phyloP scores from a whole-genome alignment of 805 yeast genomes.

The Myxozyma mucilagina region DNA sequence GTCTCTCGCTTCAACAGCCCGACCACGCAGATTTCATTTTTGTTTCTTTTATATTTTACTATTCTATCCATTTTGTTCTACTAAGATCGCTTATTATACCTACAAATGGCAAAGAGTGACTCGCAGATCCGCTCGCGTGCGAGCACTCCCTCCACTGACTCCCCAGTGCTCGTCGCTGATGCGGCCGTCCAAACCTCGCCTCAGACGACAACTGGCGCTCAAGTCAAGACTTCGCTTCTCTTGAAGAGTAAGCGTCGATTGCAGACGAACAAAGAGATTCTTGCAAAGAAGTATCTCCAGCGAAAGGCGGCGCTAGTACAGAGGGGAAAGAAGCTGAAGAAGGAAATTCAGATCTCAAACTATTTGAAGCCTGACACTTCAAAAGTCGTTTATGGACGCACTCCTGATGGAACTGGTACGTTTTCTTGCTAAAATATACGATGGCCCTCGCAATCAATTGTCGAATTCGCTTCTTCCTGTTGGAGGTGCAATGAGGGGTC shows the following conservation, averaged over 20 bases:
- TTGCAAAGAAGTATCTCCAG: constrained; percentile 29
- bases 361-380: constrained; percentile 25
- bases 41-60: too few species aligned
- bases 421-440: too few species aligned
- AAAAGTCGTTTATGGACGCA: constrained; percentile 35
- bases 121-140: constrained; percentile 26
- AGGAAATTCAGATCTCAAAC: constrained; percentile 26
- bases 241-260: constrained; percentile 27
- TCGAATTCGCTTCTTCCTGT: background rate
- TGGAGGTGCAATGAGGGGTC: background rate
- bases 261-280: constrained; percentile 22
- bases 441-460: background rate
- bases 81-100: background rate
- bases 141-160: constrained; percentile 17
- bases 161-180: constrained; percentile 3
- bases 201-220: constrained; percentile 10
- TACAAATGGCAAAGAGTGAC: constrained; percentile 15
- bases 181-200: constrained; percentile 5
- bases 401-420: constrained; percentile 39
- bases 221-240: constrained; percentile 21
- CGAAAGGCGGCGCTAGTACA: constrained; percentile 27
- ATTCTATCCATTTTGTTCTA: background rate
- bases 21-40: background rate
- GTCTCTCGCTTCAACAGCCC: constrained; percentile 12
- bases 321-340: constrained; percentile 28